Evolutionary conservation across 2,329 filamentous ascomycete genomes (phyloP).

Genomic region (Madurella fahalii): DNA sequence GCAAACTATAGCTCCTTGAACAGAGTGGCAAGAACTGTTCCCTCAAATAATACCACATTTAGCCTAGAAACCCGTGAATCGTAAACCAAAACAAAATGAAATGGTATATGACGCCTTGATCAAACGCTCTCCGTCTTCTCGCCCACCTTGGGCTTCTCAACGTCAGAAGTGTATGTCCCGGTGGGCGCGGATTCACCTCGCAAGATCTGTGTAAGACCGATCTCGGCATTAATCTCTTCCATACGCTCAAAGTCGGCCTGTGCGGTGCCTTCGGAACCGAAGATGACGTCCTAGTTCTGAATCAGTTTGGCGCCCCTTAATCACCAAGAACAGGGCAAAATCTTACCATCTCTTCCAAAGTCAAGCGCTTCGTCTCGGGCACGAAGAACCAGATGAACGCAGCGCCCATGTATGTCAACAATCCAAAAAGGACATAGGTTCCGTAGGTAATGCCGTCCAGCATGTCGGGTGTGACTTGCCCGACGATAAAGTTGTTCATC

Average conservation of each 20-base stretch:
- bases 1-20: no score
- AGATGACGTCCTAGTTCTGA: slow-evolving; percentile 54
- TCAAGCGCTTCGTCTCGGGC: slow-evolving; percentile 60
- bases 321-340: background rate
- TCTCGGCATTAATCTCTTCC: slow-evolving; percentile 67
- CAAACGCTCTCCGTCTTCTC: background rate
- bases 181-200: slow-evolving; percentile 18
- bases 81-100: background rate
- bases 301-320: background rate
- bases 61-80: background rate
- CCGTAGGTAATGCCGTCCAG: slow-evolving; percentile 61
- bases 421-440: slow-evolving; percentile 67
- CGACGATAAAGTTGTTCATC: slow-evolving; percentile 63
- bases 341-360: slow-evolving; percentile 59
- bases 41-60: no score
- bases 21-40: no score
- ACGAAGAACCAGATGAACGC: slow-evolving; percentile 60
- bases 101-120: background rate
- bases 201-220: slow-evolving; percentile 53
- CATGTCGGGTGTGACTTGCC: slow-evolving; percentile 67
- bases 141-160: slow-evolving; percentile 14
- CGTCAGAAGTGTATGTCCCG: background rate
- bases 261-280: slow-evolving; percentile 62
- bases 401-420: slow-evolving; percentile 59
- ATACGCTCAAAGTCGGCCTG: slow-evolving; percentile 65